Conservation (phyloP, 768 basidiomycete species). For the Hericium rajendrae region DNA sequence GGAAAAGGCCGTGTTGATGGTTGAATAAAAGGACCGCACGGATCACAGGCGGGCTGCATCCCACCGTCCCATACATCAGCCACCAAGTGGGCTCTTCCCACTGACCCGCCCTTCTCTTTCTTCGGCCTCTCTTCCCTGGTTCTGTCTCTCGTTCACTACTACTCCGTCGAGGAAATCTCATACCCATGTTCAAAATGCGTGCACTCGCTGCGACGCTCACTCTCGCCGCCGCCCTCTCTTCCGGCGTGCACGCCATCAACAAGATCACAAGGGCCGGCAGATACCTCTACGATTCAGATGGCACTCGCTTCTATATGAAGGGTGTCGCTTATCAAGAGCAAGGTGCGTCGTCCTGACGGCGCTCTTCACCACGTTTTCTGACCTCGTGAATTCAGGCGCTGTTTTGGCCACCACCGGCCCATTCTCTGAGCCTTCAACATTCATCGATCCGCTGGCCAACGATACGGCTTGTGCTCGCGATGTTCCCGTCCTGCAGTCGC, state of each 20-base stretch:
- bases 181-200: neutral
- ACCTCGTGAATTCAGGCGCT: neutral
- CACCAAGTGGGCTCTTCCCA: no score
- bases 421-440: constrained; percentile 67
- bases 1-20: no score
- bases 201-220: neutral
- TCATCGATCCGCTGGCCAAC: constrained; percentile 71
- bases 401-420: constrained; percentile 14
- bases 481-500: constrained; percentile 62
- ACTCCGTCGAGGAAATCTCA: neutral
- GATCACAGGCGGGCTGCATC: no score
- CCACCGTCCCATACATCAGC: no score
- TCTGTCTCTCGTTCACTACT: neutral
- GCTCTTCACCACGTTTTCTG: neutral
- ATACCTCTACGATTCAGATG: constrained; percentile 73
- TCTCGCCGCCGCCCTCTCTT: neutral
- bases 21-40: no score
- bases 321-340: constrained; percentile 81
- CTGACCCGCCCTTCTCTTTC: neutral
- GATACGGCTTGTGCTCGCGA: constrained; percentile 65
- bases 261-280: constrained; percentile 56
- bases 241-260: neutral
- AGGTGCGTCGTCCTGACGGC: constrained; percentile 31
- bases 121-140: neutral
- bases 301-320: constrained; percentile 80